Percentiles rank a stretch among this genome's conserved stretches.
Evolutionary conservation across 176 grass and related monocot species (phyloP).

Genomic region (Olyra latifolia): DNA sequence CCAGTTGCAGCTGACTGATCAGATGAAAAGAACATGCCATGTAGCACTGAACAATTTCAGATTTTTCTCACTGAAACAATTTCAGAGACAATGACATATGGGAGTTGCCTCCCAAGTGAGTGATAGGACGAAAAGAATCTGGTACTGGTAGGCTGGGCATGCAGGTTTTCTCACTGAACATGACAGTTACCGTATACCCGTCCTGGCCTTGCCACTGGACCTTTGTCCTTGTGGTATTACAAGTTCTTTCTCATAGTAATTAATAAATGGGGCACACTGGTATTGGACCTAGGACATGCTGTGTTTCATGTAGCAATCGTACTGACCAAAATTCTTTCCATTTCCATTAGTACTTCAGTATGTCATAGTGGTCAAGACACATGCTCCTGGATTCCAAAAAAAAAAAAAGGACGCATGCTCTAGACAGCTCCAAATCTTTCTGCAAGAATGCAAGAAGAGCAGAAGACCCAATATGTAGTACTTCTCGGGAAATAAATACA

Average conservation of each 20-base stretch:
- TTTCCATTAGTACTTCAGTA: not conserved
- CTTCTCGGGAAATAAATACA: too few relatives aligned
- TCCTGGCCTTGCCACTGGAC: not conserved
- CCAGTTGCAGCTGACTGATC: not conserved
- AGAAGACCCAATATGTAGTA: not conserved
- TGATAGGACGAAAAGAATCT: not conserved
- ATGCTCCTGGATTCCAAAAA: too few relatives aligned
- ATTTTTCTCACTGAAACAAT: not conserved
- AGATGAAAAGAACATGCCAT: not conserved
- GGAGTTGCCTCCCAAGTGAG: not conserved
- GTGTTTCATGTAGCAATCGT: not conserved
- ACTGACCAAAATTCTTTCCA: not conserved
- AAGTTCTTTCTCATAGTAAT: not conserved
- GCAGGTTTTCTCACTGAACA: conserved; percentile 5
- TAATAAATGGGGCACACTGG: not conserved
- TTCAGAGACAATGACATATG: not conserved
- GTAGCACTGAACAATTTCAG: not conserved
- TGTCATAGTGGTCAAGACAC: not conserved
- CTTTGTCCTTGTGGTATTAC: not conserved
- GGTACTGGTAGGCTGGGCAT: not conserved
- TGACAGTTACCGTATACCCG: not conserved
- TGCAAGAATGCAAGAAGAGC: not conserved
- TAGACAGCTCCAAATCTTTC: not conserved
- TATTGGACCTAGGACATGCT: not conserved
- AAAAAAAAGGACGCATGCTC: not conserved